phyloP scores from a whole-genome alignment of 2,329 filamentous ascomycete genomes.

The Metarhizium humberi region DNA sequence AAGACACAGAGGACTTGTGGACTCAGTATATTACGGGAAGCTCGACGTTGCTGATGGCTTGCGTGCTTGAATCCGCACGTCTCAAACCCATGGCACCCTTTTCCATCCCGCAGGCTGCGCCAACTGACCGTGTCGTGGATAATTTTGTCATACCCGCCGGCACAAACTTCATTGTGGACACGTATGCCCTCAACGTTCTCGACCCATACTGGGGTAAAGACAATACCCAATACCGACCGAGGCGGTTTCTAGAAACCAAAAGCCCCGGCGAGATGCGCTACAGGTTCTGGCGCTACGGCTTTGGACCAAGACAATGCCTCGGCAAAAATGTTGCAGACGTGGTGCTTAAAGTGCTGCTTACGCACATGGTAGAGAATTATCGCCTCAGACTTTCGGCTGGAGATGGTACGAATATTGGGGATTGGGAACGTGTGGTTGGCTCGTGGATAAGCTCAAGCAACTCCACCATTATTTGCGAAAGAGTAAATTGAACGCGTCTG shows the following conservation, averaged over 20 bases:
- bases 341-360: neutral
- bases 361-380: neutral
- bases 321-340: neutral
- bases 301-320: constrained; percentile 3
- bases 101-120: neutral
- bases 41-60: too few relatives aligned
- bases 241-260: neutral
- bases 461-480: too few relatives aligned
- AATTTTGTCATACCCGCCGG: neutral
- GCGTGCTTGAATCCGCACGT: too few relatives aligned
- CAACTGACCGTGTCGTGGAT: neutral
- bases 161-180: constrained; percentile 6
- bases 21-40: too few relatives aligned
- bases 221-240: neutral
- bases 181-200: constrained; percentile 7
- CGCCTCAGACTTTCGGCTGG: neutral
- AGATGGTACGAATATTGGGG: neutral
- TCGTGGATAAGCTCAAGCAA: too few relatives aligned
- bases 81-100: neutral
- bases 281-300: constrained; percentile 7
- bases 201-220: constrained; percentile 5
- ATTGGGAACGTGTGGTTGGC: too few relatives aligned
- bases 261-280: neutral
- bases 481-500: too few relatives aligned
- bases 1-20: too few relatives aligned